Evolutionary conservation across 331 rosid species (phyloP), one percentile per base, ranked within the genome.

Genomic region (Acacia concinna): DNA sequence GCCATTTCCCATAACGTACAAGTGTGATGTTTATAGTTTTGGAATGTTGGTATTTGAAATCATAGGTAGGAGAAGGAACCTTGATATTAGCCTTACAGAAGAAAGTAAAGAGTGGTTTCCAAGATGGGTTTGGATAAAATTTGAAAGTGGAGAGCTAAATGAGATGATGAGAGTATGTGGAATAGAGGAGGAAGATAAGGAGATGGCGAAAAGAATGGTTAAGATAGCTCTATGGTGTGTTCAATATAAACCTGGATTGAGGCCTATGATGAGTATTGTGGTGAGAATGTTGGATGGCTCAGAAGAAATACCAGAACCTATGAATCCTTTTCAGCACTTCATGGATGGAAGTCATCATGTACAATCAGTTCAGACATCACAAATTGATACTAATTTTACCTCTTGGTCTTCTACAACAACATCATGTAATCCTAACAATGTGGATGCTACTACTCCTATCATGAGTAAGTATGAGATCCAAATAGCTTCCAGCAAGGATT

Each of bases 111-210:
- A 64, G 27, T 64, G 43, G 69, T 64, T 64, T 47, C 27, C 86
- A 10, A 17, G 69, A 17, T 32, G 43, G 69, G 84, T 49, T n/a
- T 88, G 88, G 88, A 86, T 78, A 41, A 86, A 40, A 63, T 32
- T 83, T 77, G 90, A 83, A 27, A 4, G 6, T 54, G 83, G 71
- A 46, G 3, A 82, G 20, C 2, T 88, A 2, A 34, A 28, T 17
- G 89, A 87, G 0, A 21, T 80, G 44, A 73, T 27, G 46, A 27
- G 7, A 4, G 60, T 0, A 0, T 87, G 89, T 71, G 81, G 81
- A 1, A 82, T 84, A 68, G 90, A 86, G 23, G 84, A 82, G 18
- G 52, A 73, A 57, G 40, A 76, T 60, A 82, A 2, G 37, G 85
- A 82, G 15, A 76, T 35, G 14, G 84, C 63, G 10, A 81, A 84